Conservation (phyloP, 768 basidiomycete species). For the Punctularia strigosozonata region DNA sequence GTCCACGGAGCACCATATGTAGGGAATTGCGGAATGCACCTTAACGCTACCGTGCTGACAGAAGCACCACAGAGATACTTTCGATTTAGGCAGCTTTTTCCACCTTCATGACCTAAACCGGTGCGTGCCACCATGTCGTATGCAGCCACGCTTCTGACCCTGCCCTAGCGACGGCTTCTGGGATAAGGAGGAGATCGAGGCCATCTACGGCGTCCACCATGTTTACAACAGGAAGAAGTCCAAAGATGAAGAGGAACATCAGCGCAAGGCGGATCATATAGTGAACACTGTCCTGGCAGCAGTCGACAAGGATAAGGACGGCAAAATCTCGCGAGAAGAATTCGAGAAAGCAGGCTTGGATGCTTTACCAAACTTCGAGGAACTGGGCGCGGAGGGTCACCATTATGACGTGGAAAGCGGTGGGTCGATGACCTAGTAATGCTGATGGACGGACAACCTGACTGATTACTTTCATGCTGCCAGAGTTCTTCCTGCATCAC, state of each 20-base stretch:
- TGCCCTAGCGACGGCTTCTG: slow-evolving; percentile 59
- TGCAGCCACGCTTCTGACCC: no score
- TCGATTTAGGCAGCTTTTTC: slow-evolving; percentile 85
- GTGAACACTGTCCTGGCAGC: slow-evolving; percentile 55
- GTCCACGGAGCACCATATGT: slow-evolving; percentile 86
- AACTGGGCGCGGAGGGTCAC: slow-evolving; percentile 82
- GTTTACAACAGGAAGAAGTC: slow-evolving; percentile 77
- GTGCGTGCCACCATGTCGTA: slow-evolving; percentile 25
- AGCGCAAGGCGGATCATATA: slow-evolving; percentile 72
- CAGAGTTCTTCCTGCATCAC: slow-evolving; percentile 94
- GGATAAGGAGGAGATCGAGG: slow-evolving; percentile 84
- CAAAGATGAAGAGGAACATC: slow-evolving; percentile 68
- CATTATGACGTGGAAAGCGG: slow-evolving; percentile 90
- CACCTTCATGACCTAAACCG: slow-evolving; percentile 87
- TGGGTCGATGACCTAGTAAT: slow-evolving; percentile 25
- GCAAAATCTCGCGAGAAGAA: slow-evolving; percentile 56
- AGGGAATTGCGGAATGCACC: slow-evolving; percentile 9
- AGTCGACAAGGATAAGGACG: slow-evolving; percentile 71
- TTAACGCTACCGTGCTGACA: neutral
- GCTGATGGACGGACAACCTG: slow-evolving; percentile 2
- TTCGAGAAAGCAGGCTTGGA: slow-evolving; percentile 60
- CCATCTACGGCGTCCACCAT: slow-evolving; percentile 94
- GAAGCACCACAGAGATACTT: slow-evolving; percentile 50
- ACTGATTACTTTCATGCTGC: neutral
- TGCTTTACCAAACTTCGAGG: slow-evolving; percentile 74